These are phyloP conservation scores for Closterium sp. DNA, from an alignment of 139 green algal species.

Conservation along the genomic window DNA sequence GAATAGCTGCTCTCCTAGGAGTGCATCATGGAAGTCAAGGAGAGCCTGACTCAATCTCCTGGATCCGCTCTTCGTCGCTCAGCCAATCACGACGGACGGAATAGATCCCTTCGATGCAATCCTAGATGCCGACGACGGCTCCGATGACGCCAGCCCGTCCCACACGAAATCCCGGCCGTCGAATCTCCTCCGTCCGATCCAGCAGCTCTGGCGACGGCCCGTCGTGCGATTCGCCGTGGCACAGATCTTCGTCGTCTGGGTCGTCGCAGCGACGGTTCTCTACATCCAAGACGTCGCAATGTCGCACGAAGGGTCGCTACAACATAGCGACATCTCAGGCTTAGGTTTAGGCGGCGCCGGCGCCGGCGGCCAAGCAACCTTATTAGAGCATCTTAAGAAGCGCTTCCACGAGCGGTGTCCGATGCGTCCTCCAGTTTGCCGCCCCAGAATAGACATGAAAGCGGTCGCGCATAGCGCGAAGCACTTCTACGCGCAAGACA, in stretches of 20 bases:
- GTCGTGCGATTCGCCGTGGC: constrained; percentile 4
- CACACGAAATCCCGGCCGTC: neutral
- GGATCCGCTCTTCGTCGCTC: neutral
- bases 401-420: neutral
- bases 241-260: constrained; percentile 25
- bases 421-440: neutral
- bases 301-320: neutral
- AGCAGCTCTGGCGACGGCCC: neutral
- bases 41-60: neutral
- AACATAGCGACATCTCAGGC: neutral
- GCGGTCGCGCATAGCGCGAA: neutral
- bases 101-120: neutral
- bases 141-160: neutral
- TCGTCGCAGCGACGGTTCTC: constrained; percentile 15
- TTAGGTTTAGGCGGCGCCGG: neutral
- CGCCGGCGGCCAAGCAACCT: neutral
- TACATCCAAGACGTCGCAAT: constrained; percentile 29
- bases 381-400: neutral
- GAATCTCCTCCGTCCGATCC: neutral
- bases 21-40: neutral
- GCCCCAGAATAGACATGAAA: neutral
- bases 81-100: neutral
- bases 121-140: neutral
- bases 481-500: neutral
- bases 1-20: neutral